Base-by-base conservation (phyloP, 2,329 filamentous ascomycete genomes). In the Xylariaceae sp. region DNA sequence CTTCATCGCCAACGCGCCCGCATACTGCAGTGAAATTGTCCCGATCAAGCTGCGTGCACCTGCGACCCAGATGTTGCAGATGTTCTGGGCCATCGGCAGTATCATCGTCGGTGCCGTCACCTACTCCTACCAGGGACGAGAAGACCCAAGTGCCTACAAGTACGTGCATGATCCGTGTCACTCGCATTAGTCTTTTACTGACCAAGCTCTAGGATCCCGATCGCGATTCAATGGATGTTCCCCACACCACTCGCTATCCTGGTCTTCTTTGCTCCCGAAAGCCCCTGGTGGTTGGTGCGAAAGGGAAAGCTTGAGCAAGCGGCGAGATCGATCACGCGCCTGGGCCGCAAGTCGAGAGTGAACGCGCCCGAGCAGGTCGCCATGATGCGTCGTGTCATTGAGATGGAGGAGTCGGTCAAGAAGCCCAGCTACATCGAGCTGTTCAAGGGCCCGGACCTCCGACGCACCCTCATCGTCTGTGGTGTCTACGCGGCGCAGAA, bases 1-100 rank as follows among this genome's bases (percentile, higher is more conserved):
- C 47, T 80, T 80, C 54, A 76, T 78, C 44, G 74, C 75, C 51
- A 78, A 78, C 50, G 67, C 75, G 4, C 76, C 76, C 1, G 75
- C 76, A 5, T 80, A 79, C 60, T 74, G 38, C 5, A 38, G 35
- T 10, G 76, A 80, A 52, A 75, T 80, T 36, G 72, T 76, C 3
- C 75, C 75, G 1, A 64, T 80, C 33, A 59, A 59, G 48, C 56
- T 80, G 35, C 58, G 75, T 52, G 75, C 68, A 33, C 68, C 72
- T 14, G 66, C 65, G 4, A 80, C 75, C 3, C 69, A 74, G 56
- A 79, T 74, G 67, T 46, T 80, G 55, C 75, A 80, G 58, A 78
- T 79, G 73, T 75, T 73, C 60, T 80, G 75, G 75, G 69, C 74
- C 13, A 71, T 80, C 49, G 75, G 40, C 16, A 38, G 75, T 17